Evolutionary conservation across 1,284 basidiomycete species (phyloP), one percentile per base, ranked within the genome.

Genomic region (Clitocybe nebularis): DNA sequence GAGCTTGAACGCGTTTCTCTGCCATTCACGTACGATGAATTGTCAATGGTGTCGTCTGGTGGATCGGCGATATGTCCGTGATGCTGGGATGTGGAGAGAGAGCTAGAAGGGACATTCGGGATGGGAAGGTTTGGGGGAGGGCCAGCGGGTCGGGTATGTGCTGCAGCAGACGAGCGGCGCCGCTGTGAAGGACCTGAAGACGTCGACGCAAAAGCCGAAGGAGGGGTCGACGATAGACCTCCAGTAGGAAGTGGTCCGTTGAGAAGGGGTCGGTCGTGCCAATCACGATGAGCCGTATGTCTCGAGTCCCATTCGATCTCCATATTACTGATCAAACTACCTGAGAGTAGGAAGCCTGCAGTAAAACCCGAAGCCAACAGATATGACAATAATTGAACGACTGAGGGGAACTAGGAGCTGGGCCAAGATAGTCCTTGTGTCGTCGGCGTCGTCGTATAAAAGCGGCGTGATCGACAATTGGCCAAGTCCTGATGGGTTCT

Each of bases 91-190:
- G 35, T 38, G 22, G 39, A 32, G 25, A 29, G 29, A 30, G 34
- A 45, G 9, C 23, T 19, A 53, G 52, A 33, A 50, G 73, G 84
- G 33, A 84, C 55, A 53, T 67, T 79, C 33, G 84, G 84, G 47
- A 87, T 85, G 41, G 84, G 85, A 50, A 77, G 73, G 54, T 67
- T 77, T n/a, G 84, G 84, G 24, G 84, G 84, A n/a, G 84, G 84
- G 2, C 66, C 79, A 25, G 79, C 74, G 9, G 84, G 82, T 36
- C 79, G 74, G 22, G 69, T 66, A 53, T 76, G 71, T n/a, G 76
- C 74, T n/a, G 76, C 74, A 37, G 75, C 79, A 36, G 79, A 76
- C 17, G 83, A 85, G 52, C 84, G 81, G 47, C 85, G 77, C 41
- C 82, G 75, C 46, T 73, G 71, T 19, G 67, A 56, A 45, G 70